Evolutionary conservation across 2,329 filamentous ascomycete genomes (phyloP).

Genomic region (Aspergillus udagawae): DNA sequence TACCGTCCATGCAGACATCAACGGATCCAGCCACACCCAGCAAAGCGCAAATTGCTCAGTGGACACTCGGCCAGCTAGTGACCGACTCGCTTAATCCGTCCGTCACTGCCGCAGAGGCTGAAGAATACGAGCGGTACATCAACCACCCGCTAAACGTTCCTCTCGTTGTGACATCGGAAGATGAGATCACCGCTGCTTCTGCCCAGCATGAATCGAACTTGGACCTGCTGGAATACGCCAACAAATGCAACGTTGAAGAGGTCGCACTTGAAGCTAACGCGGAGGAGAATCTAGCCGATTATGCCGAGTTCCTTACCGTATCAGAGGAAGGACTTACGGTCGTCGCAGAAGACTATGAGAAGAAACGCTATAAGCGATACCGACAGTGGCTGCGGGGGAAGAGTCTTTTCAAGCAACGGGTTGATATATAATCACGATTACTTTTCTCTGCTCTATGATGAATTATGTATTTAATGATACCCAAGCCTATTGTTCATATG

Average conservation of each 20-base stretch:
- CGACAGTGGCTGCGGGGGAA: conserved; percentile 91
- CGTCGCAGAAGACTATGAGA: conserved; percentile 75
- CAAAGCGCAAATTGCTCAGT: conserved; percentile 70
- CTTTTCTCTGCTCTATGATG: background rate
- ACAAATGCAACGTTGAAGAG: conserved; percentile 62
- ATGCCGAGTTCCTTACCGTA: conserved; percentile 70
- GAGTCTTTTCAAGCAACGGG: conserved; percentile 89
- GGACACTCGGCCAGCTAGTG: conserved; percentile 83
- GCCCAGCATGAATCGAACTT: conserved; percentile 41
- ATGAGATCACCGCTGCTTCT: conserved; percentile 32
- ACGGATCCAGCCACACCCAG: conserved; percentile 67
- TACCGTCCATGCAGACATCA: conserved; percentile 19
- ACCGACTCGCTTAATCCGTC: conserved; percentile 80
- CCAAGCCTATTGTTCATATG: background rate
- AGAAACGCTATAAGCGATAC: conserved; percentile 97
- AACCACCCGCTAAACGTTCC: conserved; percentile 85
- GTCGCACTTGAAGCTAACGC: conserved; percentile 39
- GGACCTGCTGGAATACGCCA: conserved; percentile 79
- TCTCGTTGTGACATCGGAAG: conserved; percentile 51
- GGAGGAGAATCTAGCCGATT: conserved; percentile 67
- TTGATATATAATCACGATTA: conserved; percentile 35
- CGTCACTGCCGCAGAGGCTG: conserved; percentile 69
- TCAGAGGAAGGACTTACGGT: conserved; percentile 84
- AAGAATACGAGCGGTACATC: conserved; percentile 86
- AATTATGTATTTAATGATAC: conserved; percentile 1